Evolutionary conservation across 1,284 basidiomycete species (phyloP), one percentile per base, ranked within the genome.

Genomic region (Marasmius fiardii): DNA sequence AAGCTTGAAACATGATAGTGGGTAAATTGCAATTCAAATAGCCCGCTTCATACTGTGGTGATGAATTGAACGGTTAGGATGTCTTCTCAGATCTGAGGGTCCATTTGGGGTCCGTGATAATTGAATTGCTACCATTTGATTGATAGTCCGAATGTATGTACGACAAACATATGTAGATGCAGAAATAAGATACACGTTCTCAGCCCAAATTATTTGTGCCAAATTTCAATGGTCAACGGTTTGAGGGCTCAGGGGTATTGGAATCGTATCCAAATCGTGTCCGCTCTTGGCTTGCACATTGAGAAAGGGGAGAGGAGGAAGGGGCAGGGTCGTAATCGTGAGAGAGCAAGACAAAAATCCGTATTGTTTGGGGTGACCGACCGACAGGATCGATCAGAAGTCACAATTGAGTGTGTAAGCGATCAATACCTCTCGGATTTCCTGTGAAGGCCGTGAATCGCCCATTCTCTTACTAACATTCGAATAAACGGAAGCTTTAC

Each of bases 381-480:
- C 23, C 43, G 43, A 44, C 43, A 23, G 24, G 12, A 33, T 49
- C 47, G 47, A 49, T 49, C 47, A 49, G 23, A 49, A 31, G 18
- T 26, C 24, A 18, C 47, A 26, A 28, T 28, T 49, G n/a, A n/a
- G n/a, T 49, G 47, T n/a, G 20, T 10, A 31, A 18, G 18, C 26
- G 26, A 18, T 49, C 47, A 49, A 20, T 49, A 49, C 14, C 26
- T 24, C 31, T 49, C 47, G 14, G 47, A 31, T 50, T 54, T 54
- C 26, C 56, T 60, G 41, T 33, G 28, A 45, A 45, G 28, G 33
- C 8, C 21, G 28, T 24, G 18, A 24, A 21, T 20, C 33, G 43
- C 31, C 11, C 6, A 8, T 49, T 26, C n/a, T 39, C n/a, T 31
- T 18, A 35, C 49, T 5, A 26, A n/a, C n/a, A n/a, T n/a, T n/a